phyloP scores from a whole-genome alignment of 169 alveolate genomes.

The Plasmodium adleri region DNA sequence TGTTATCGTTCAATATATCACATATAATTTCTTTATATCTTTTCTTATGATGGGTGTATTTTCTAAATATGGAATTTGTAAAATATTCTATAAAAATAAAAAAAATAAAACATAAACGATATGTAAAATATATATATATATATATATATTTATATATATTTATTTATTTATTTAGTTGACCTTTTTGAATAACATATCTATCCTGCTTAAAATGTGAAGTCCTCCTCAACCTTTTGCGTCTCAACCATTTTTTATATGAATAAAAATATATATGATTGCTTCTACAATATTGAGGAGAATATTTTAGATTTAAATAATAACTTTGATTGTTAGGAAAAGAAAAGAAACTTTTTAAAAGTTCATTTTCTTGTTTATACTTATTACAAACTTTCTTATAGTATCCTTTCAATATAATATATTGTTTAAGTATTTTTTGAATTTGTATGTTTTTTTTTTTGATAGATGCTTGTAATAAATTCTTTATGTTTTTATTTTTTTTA shows the following conservation, averaged over 20 bases:
- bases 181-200: too few relatives aligned
- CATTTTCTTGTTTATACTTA: constrained; percentile 38
- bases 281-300: too few relatives aligned
- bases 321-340: too few relatives aligned
- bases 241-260: too few relatives aligned
- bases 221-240: too few relatives aligned
- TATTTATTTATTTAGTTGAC: too few relatives aligned
- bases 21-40: not conserved
- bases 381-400: constrained; percentile 39
- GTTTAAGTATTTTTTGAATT: constrained; percentile 1
- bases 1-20: not conserved
- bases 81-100: not conserved
- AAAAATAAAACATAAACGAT: not conserved
- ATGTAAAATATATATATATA: not conserved
- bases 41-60: not conserved
- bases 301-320: too few relatives aligned
- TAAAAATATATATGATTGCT: too few relatives aligned
- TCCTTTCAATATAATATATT: constrained; percentile 27
- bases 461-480: too few relatives aligned
- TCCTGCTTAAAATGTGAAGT: too few relatives aligned
- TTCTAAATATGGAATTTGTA: not conserved
- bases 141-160: too few relatives aligned
- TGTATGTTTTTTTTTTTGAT: not conserved
- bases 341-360: constrained; percentile 9
- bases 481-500: too few relatives aligned